Conservation (phyloP, 2,329 filamentous ascomycete species). For the Myriosclerotinia scirpicola region DNA sequence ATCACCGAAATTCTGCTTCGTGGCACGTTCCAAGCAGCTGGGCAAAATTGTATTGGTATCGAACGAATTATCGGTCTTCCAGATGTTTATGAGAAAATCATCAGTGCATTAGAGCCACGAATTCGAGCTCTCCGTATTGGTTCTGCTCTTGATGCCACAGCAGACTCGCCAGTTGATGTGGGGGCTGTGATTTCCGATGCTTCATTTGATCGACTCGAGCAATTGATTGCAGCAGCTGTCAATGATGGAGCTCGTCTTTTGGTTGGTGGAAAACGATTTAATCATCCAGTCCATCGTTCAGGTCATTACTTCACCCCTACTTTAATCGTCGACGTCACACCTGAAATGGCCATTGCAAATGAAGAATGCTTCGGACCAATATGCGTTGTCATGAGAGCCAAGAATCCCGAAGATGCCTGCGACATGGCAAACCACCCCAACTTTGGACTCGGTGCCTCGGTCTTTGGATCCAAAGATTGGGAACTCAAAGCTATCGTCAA, state of each 20-base stretch:
- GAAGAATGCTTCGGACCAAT: conserved; percentile 93
- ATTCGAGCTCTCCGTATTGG: conserved; percentile 76
- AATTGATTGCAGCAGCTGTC: conserved; percentile 75
- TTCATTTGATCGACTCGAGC: conserved; percentile 73
- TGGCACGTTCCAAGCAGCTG: conserved; percentile 90
- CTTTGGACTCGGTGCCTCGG: conserved; percentile 84
- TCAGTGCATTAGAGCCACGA: conserved; percentile 68
- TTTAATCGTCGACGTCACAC: conserved; percentile 83
- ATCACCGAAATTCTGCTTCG: conserved; percentile 83
- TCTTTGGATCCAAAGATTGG: conserved; percentile 72
- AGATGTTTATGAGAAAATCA: conserved; percentile 70
- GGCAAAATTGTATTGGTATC: conserved; percentile 97
- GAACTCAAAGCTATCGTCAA: conserved; percentile 64
- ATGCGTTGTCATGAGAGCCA: conserved; percentile 79
- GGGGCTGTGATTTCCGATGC: conserved; percentile 85
- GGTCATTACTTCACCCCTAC: conserved; percentile 95
- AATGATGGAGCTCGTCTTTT: conserved; percentile 76
- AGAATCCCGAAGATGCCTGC: conserved; percentile 63
- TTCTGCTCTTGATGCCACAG: conserved; percentile 55
- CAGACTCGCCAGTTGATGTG: conserved; percentile 65
- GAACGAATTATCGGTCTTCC: conserved; percentile 86
- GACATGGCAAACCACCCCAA: conserved; percentile 77
- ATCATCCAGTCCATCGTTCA: conserved; percentile 69
- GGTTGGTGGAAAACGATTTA: conserved; percentile 70
- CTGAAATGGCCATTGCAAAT: conserved; percentile 81